Conservation (phyloP, 2,329 filamentous ascomycete species). For the Periglandula ipomoeae region DNA sequence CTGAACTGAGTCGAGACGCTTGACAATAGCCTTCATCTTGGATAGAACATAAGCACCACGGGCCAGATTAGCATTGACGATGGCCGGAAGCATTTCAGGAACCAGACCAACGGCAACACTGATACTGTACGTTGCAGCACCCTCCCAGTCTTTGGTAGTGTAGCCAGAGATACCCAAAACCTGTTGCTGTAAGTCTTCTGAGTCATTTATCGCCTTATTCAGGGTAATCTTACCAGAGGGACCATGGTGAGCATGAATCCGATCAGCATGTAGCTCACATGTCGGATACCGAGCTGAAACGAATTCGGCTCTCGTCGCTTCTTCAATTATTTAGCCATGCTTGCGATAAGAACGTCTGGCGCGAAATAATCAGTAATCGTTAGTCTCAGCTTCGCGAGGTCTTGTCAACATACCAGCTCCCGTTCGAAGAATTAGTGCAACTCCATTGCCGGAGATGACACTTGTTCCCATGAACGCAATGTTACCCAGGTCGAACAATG, state of each 20-base stretch:
- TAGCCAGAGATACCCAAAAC: conserved; percentile 16
- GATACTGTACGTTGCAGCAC: conserved; percentile 19
- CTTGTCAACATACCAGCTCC: conserved; percentile 9
- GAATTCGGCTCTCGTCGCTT: conserved; percentile 17
- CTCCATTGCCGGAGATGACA: conserved; percentile 18
- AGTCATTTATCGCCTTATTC: too few relatives aligned
- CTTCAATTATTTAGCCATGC: conserved; percentile 17
- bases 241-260: conserved; percentile 22
- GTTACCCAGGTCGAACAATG: conserved; percentile 17
- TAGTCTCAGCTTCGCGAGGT: too few relatives aligned
- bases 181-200: too few relatives aligned
- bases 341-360: conserved; percentile 17
- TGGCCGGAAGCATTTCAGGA: conserved; percentile 21
- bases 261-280: conserved; percentile 20
- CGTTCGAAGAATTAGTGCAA: conserved; percentile 17
- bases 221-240: conserved; percentile 15
- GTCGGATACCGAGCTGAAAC: conserved; percentile 19
- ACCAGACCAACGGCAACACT: conserved; percentile 21
- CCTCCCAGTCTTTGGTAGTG: conserved; percentile 17
- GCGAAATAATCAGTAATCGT: not conserved
- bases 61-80: conserved; percentile 20
- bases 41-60: conserved; percentile 18
- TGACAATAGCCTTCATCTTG: conserved; percentile 26
- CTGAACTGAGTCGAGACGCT: conserved; percentile 22
- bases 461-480: conserved; percentile 20